Evolutionary conservation across 2,329 filamentous ascomycete genomes (phyloP).

Genomic region (Neophaeococcomyces mojaviensis): DNA sequence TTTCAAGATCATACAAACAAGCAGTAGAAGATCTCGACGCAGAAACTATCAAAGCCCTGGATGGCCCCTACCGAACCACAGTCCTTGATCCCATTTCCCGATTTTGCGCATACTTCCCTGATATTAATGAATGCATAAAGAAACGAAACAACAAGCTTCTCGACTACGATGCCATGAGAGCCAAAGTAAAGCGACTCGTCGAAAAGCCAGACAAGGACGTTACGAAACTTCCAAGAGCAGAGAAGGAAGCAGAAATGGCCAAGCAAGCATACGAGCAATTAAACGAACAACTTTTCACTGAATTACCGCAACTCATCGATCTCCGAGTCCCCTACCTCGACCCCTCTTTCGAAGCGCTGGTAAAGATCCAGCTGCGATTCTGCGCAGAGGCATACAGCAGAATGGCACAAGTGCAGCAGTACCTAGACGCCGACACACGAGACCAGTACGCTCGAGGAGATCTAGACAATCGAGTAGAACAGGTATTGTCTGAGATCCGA

Average conservation of each 20-base stretch:
- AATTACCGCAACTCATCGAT: slow-evolving; percentile 93
- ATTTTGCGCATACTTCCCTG: slow-evolving; percentile 97
- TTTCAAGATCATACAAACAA: slow-evolving; percentile 95
- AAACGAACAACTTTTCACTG: slow-evolving; percentile 89
- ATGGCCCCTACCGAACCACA: slow-evolving; percentile 77
- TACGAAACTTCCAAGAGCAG: slow-evolving; percentile 87
- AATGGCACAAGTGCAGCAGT: slow-evolving; percentile 99
- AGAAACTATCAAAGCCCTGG: slow-evolving; percentile 95
- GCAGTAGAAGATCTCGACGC: slow-evolving; percentile 95
- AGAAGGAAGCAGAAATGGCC: slow-evolving; percentile 89
- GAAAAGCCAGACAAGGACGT: slow-evolving; percentile 99
- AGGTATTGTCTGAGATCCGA: slow-evolving; percentile 92
- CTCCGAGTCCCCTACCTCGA: slow-evolving; percentile 94
- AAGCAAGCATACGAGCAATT: slow-evolving; percentile 90
- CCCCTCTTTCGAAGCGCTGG: slow-evolving; percentile 91
- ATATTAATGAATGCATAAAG: slow-evolving; percentile 99
- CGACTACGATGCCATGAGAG: slow-evolving; percentile 92
- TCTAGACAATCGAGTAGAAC: slow-evolving; percentile 82
- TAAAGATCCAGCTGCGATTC: slow-evolving; percentile 97
- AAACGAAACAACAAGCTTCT: slow-evolving; percentile 98
- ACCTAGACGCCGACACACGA: slow-evolving; percentile 87
- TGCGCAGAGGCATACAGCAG: slow-evolving; percentile 95
- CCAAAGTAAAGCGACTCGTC: slow-evolving; percentile 91
- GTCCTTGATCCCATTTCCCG: slow-evolving; percentile 91
- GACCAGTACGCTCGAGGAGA: slow-evolving; percentile 94